Base-by-base conservation (phyloP, 2,329 filamentous ascomycete genomes). In the Arthrinium puccinioides region DNA sequence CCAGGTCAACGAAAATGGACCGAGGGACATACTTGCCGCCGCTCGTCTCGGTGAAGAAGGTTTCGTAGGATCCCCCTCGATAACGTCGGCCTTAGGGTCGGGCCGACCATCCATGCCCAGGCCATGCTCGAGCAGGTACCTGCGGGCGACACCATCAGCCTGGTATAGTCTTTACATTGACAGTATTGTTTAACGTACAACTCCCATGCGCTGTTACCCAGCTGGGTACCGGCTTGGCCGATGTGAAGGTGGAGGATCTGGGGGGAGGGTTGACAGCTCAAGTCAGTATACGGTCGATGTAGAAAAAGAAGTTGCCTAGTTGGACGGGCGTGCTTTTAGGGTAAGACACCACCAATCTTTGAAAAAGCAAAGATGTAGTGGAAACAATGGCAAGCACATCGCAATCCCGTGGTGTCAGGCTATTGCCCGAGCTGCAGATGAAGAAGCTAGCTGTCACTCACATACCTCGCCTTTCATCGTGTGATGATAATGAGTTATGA, bases 151-250 rank as follows among this genome's bases (percentile, higher is more conserved):
- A 32, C 31, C 18, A 21, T 21, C 26, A 15, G n/a, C n/a, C n/a
- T n/a, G n/a, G n/a, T n/a, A n/a, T n/a, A n/a, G 35, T 13, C 14
- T 38, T 36, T 31, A 39, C 36, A 14, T 25, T 19, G 34, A 9
- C 20, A 21, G 36, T 26, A 20, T 35, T 21, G 35, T 9, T 32
- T 27, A 46, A 69, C 79, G 58, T 74, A 84, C 80, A 84, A 78
- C 66, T 84, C 80, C 80, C 80, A 84, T 52, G 81, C 80, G 59
- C 77, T 81, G 71, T 83, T 83, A 57, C 80, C 81, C 47, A 84
- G 77, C 75, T 84, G 80, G 57, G 72, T 76, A 66, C 80, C 81
- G 66, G 81, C 80, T 71, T 84, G 75, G 61, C 75, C 75, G 53
- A 79, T 61, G 59, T 79, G 75, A 58, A 79, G 64, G 64, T 79